Evolutionary conservation across 805 yeast genomes (phyloP).

Genomic region (Wickerhamiella kazuoi): DNA sequence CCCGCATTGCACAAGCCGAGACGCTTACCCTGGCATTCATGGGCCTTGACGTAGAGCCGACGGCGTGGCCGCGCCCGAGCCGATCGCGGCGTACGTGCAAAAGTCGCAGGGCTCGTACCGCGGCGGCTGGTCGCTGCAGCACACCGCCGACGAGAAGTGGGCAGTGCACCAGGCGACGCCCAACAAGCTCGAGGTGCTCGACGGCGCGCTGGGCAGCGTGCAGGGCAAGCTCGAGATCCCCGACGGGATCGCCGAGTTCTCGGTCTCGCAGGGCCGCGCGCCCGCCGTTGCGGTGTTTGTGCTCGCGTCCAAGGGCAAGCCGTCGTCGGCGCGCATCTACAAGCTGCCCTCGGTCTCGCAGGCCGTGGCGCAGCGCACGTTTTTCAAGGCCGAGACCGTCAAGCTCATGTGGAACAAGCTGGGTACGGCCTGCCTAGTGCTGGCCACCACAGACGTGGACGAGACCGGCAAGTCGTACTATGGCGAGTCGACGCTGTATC

Average conservation of each 20-base stretch:
- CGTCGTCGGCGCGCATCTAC: slow-evolving; percentile 74
- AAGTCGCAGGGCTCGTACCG: slow-evolving; percentile 43
- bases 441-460: slow-evolving; percentile 93
- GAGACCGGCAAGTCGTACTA: slow-evolving; percentile 84
- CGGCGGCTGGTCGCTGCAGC: slow-evolving; percentile 74
- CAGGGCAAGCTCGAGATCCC: slow-evolving; percentile 39
- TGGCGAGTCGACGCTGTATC: slow-evolving; percentile 85
- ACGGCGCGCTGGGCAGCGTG: slow-evolving; percentile 32
- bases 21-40: too few species aligned
- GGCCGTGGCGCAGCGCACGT: slow-evolving; percentile 70
- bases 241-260: slow-evolving; percentile 39
- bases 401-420: slow-evolving; percentile 81
- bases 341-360: slow-evolving; percentile 57
- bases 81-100: slow-evolving; percentile 48
- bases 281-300: slow-evolving; percentile 82
- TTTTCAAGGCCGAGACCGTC: slow-evolving; percentile 92
- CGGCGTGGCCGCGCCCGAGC: slow-evolving; percentile 12
- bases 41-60: too few species aligned
- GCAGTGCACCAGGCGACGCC: slow-evolving; percentile 40
- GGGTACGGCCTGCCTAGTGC: slow-evolving; percentile 85
- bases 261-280: slow-evolving; percentile 70
- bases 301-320: slow-evolving; percentile 74
- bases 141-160: slow-evolving; percentile 59
- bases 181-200: slow-evolving; percentile 45
- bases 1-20: too few species aligned